Base-by-base conservation (phyloP, 371 early-diverging fungal genomes). In the Mortierella sp. region DNA sequence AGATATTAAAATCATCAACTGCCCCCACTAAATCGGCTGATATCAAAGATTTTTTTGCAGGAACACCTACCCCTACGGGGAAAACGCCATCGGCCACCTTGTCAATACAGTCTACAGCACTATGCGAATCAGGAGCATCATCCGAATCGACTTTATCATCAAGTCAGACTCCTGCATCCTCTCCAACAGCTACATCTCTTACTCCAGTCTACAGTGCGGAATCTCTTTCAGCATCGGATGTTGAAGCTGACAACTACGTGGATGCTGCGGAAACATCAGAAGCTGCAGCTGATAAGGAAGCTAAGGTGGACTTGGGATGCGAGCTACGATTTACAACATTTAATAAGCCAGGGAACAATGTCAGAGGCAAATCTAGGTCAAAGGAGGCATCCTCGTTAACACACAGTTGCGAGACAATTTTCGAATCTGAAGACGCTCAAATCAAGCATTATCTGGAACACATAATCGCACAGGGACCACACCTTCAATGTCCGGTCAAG, bases 391-490 rank as follows among this genome's bases (percentile, higher is more conserved):
- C 24, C 4, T 12, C 22, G 24, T 9, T 43, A 24, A 60, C 61
- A 11, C 45, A 62, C 4, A 45, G 30, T 62, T 62, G 62, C 47
- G 45, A 45, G 10, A 69, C 32, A 16, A 26, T 4, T n/a, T 59
- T 64, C 30, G 60, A 64, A 14, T 9, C 60, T 16, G 64, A 47
- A 9, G 49, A 22, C 5, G 57, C 22, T 3, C 60, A 64, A 18
- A 64, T 71, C 52, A 49, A 32, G 12, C 65, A 71, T 37, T 60
- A 59, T 52, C 51, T 71, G 14, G 47, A 47, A 18, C 72, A 71
- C 35, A 1, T 71, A 37, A 20, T 37, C 2, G 18, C 26, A 1
- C 35, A 28, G 11, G 64, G 64, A 9, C 60, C 72, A 37, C 39
- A 51, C n/a, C 5, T 62, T 14, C 40, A 43, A 37, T 72, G 72